Conservation (phyloP, 768 basidiomycete species). For the Tylopilus subfusipes region DNA sequence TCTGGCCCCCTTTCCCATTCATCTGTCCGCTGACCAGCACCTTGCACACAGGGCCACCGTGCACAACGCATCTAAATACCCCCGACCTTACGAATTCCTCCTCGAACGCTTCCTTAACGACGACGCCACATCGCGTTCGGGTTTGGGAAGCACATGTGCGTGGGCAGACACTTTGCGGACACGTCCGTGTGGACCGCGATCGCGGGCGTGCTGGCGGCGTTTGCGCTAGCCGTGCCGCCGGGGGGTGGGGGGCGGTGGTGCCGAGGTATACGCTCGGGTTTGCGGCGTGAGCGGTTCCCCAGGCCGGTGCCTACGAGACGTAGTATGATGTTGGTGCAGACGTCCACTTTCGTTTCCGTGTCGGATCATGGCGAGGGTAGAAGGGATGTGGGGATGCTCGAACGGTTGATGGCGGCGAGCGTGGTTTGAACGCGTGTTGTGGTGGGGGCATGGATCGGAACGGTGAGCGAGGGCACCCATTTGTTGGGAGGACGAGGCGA, state of each 20-base stretch:
- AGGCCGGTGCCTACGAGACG: no score
- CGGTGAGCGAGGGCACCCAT: neutral
- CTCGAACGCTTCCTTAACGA: slow-evolving; percentile 39
- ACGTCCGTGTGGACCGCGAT: slow-evolving; percentile 18
- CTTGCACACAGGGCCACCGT: slow-evolving; percentile 9
- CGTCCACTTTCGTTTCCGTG: no score
- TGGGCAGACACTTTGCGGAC: slow-evolving; percentile 22
- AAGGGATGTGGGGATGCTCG: neutral
- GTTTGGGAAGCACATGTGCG: slow-evolving; percentile 26
- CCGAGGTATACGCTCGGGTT: slow-evolving; percentile 14
- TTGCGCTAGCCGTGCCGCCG: neutral
- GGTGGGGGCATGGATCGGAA: no score
- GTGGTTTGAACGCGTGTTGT: no score
- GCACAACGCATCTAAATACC: slow-evolving; percentile 30
- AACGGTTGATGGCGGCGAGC: slow-evolving; percentile 1
- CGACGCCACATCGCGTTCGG: slow-evolving; percentile 20
- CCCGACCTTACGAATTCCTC: slow-evolving; percentile 34
- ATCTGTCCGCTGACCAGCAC: neutral
- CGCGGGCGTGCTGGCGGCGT: slow-evolving; percentile 11
- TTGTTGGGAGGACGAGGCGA: no score
- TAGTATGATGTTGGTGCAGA: no score
- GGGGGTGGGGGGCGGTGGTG: slow-evolving; percentile 6
- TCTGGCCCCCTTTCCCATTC: neutral
- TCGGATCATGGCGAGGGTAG: no score
- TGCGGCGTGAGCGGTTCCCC: slow-evolving; percentile 6